phyloP scores from a whole-genome alignment of 805 yeast genomes.

The Suhomyces kilbournensis region DNA sequence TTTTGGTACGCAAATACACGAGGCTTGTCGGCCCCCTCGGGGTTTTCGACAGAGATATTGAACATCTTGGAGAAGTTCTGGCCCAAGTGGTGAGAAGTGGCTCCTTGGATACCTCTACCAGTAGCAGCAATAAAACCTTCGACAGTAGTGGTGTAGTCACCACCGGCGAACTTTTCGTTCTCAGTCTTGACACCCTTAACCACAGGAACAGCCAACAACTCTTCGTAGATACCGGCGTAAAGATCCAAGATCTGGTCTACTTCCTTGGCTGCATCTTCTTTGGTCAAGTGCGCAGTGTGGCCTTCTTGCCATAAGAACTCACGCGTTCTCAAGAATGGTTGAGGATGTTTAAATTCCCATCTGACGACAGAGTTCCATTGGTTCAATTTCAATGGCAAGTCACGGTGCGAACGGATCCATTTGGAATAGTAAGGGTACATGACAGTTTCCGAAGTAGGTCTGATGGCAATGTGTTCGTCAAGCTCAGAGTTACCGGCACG shows the following conservation, averaged over 20 bases:
- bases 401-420: constrained; percentile 98
- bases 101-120: constrained; percentile 99
- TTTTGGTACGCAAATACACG: constrained; percentile 90
- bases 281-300: constrained; percentile 92
- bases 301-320: constrained; percentile 99
- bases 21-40: constrained; percentile 84
- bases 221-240: constrained; percentile 83
- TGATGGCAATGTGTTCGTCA: constrained; percentile 97
- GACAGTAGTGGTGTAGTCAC: constrained; percentile 88
- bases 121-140: constrained; percentile 98
- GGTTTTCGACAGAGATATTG: constrained; percentile 91
- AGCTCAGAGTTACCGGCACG: constrained; percentile 90
- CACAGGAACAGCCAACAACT: constrained; percentile 95
- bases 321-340: constrained; percentile 97
- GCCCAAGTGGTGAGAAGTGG: constrained; percentile 96
- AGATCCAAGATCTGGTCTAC: constrained; percentile 82
- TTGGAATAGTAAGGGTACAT: constrained; percentile 99
- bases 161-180: constrained; percentile 98
- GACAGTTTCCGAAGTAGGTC: constrained; percentile 99
- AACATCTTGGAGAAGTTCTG: constrained; percentile 99
- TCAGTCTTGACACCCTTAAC: constrained; percentile 93
- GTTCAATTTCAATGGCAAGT: constrained; percentile 90
- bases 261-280: constrained; percentile 77
- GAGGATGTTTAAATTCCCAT: constrained; percentile 99
- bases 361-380: constrained; percentile 99